A percentile compares a stretch with the other conserved stretches of the same genome.
Conservation (phyloP, 2,329 filamentous ascomycete genomes). For the Paramyrothecium roridum region DNA sequence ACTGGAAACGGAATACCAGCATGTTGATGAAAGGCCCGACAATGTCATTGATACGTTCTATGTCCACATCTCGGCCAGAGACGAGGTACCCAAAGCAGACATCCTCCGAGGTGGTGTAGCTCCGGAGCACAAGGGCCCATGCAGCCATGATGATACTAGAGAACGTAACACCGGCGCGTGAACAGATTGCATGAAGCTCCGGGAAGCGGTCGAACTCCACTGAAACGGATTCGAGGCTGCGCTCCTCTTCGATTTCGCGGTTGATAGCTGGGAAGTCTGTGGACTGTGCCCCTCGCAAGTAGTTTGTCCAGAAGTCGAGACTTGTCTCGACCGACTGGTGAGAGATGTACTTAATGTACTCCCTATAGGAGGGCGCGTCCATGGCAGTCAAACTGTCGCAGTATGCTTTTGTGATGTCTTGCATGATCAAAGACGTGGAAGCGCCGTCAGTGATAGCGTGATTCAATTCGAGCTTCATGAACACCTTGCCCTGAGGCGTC, state of each 20-base stretch:
- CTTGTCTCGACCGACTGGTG: constrained; percentile 4
- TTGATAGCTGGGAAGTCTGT: neutral
- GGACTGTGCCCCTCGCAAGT: constrained; percentile 1
- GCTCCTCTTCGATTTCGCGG: neutral
- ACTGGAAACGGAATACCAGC: constrained; percentile 46
- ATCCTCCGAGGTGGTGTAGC: constrained; percentile 42
- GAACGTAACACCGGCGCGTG: constrained; percentile 35
- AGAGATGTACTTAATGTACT: constrained; percentile 13
- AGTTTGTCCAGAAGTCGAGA: constrained; percentile 14
- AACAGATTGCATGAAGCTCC: constrained; percentile 3
- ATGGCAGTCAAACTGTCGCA: neutral
- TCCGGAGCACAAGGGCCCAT: constrained; percentile 49
- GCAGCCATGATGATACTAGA: constrained; percentile 48
- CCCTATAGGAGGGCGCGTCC: constrained; percentile 9
- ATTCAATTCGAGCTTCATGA: constrained; percentile 28
- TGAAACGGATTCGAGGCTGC: neutral
- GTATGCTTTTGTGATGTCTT: constrained; percentile 25
- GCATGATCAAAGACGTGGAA: constrained; percentile 23
- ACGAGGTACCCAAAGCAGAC: constrained; percentile 43
- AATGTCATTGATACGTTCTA: constrained; percentile 11
- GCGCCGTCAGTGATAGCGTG: constrained; percentile 30
- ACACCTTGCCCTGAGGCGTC: constrained; percentile 7
- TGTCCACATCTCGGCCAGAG: constrained; percentile 14
- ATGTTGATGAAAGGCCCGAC: constrained; percentile 37
- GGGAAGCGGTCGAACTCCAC: neutral